Evolutionary conservation across 192 early-diverging fungal species (phyloP).

Genomic region (Podila verticillata): DNA sequence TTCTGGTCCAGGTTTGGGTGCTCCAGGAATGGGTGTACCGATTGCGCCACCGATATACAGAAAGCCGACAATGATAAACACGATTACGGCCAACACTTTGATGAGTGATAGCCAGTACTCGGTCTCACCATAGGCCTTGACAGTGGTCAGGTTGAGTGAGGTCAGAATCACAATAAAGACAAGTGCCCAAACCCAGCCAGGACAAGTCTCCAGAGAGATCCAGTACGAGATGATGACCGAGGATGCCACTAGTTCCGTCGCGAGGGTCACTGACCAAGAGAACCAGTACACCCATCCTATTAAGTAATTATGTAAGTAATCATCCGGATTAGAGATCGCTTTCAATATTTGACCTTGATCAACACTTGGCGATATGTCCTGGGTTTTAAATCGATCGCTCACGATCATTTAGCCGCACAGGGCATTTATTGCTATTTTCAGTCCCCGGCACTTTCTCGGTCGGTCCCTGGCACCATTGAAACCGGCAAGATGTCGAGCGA

Average conservation of each 20-base stretch:
- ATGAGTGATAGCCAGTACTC: slow-evolving; percentile 81
- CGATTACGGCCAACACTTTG: slow-evolving; percentile 79
- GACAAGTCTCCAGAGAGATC: slow-evolving; percentile 20
- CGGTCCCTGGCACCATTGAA: no score
- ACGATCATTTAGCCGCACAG: no score
- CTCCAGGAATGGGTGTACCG: slow-evolving; percentile 63
- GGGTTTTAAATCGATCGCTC: no score
- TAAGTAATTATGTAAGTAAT: no score
- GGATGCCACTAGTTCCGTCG: slow-evolving; percentile 80
- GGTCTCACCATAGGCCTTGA: slow-evolving; percentile 74
- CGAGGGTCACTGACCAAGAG: slow-evolving; percentile 71
- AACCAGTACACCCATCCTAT: slow-evolving; percentile 61
- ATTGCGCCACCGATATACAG: slow-evolving; percentile 68
- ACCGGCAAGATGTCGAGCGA: no score
- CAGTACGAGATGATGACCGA: slow-evolving; percentile 80
- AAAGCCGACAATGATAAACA: slow-evolving; percentile 82
- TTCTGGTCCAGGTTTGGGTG: slow-evolving; percentile 47
- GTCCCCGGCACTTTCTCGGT: no score
- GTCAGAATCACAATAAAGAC: slow-evolving; percentile 64
- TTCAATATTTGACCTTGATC: no score
- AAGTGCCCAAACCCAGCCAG: slow-evolving; percentile 15
- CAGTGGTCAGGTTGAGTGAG: slow-evolving; percentile 69
- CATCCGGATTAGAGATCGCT: no score
- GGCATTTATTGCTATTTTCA: no score
- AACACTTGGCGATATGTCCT: no score